These are phyloP conservation scores for Passalora sequoiae DNA, from an alignment of 2,329 filamentous ascomycete genomes.

Conservation along the genomic window DNA sequence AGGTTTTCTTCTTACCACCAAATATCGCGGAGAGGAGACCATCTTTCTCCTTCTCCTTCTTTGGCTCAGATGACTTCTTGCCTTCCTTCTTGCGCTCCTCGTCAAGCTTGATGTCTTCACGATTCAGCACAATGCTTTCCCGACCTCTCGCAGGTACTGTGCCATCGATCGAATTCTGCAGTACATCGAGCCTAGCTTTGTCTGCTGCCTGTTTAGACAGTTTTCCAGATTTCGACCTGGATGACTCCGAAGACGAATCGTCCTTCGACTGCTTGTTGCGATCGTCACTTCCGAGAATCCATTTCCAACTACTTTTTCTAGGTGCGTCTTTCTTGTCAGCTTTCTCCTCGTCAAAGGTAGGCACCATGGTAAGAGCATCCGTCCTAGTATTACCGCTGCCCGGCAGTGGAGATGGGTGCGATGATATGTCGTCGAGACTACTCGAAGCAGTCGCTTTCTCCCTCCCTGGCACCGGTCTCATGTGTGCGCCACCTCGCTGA, in stretches of 20 bases:
- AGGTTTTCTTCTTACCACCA: conserved; percentile 66
- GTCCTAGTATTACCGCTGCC: conserved; percentile 63
- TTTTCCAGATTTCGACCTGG: conserved; percentile 42
- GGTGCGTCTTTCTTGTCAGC: conserved; percentile 61
- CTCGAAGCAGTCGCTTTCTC: conserved; percentile 37
- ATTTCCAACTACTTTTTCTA: conserved; percentile 80
- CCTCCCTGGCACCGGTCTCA: conserved; percentile 33
- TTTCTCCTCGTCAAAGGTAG: conserved; percentile 68
- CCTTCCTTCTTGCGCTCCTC: conserved; percentile 80
- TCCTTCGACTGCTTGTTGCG: conserved; percentile 63
- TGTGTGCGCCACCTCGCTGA: conserved; percentile 33
- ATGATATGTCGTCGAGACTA: conserved; percentile 60
- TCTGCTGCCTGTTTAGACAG: conserved; percentile 61
- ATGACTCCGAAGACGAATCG: conserved; percentile 35
- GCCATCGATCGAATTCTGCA: conserved; percentile 80
- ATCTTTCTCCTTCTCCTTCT: conserved; percentile 75
- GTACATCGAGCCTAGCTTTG: conserved; percentile 74
- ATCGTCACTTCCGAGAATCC: conserved; percentile 65
- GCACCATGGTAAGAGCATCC: conserved; percentile 74
- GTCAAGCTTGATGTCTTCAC: conserved; percentile 68
- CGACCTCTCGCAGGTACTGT: conserved; percentile 51
- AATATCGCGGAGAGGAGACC: conserved; percentile 93
- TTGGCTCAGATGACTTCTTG: conserved; percentile 62
- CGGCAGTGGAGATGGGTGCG: conserved; percentile 62
- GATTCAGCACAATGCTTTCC: conserved; percentile 79